These are phyloP conservation scores for Xylaria sp. DNA, from an alignment of 2,329 filamentous ascomycete species.

Conservation along the genomic window DNA sequence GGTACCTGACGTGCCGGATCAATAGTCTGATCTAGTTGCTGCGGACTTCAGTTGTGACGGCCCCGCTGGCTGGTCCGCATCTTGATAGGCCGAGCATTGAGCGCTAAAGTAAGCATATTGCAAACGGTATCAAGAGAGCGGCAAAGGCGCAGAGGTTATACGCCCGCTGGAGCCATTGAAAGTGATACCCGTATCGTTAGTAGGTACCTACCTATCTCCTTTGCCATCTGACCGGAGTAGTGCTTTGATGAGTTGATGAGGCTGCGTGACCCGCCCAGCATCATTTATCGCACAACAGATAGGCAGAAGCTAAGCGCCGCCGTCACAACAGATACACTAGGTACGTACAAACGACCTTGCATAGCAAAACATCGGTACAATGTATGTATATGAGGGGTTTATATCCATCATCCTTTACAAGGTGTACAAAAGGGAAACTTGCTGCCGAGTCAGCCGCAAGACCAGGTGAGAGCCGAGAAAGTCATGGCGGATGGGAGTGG, in stretches of 20 bases:
- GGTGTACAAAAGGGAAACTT: constrained; percentile 17
- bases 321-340: constrained; percentile 26
- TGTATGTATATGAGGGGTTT: constrained; percentile 8
- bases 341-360: constrained; percentile 10
- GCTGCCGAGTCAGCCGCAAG: constrained; percentile 25
- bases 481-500: constrained; percentile 11
- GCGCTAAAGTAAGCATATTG: constrained; percentile 25
- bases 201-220: not conserved
- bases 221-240: not conserved
- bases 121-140: constrained; percentile 8
- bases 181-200: not conserved
- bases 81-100: constrained; percentile 8
- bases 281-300: constrained; percentile 19
- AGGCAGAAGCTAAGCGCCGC: constrained; percentile 21
- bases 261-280: constrained; percentile 19
- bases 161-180: constrained; percentile 17
- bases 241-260: constrained; percentile 30
- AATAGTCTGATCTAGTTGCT: constrained; percentile 15
- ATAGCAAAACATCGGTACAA: constrained; percentile 14
- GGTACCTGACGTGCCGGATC: constrained; percentile 23
- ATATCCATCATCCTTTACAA: constrained; percentile 20
- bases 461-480: constrained; percentile 23
- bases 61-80: constrained; percentile 17
- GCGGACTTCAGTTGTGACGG: constrained; percentile 18
- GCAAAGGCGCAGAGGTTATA: constrained; percentile 16